A percentile compares a stretch with the other conserved stretches of the same genome.
These are phyloP conservation scores for Ilyonectria destructans DNA, from an alignment of 2,329 filamentous ascomycete species.

Conservation along the genomic window DNA sequence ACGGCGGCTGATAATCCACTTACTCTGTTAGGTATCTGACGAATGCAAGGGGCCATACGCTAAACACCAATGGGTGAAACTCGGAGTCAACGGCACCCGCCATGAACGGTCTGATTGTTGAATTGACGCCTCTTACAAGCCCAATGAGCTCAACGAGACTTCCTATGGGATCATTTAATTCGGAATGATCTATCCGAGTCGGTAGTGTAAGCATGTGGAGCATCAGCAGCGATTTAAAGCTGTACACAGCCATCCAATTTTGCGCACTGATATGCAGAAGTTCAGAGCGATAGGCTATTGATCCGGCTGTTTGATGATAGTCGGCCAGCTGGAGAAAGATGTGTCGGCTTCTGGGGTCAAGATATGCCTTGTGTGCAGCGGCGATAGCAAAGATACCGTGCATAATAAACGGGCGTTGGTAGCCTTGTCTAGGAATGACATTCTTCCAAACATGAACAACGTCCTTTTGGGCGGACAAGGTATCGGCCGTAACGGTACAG, in stretches of 20 bases:
- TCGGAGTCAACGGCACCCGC: constrained; percentile 36
- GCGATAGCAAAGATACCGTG: constrained; percentile 43
- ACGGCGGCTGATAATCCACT: background rate
- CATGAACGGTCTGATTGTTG: constrained; percentile 38
- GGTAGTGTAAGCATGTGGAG: constrained; percentile 46
- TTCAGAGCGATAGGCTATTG: constrained; percentile 46
- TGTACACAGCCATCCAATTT: constrained; percentile 55
- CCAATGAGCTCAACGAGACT: constrained; percentile 40
- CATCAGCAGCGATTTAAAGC: constrained; percentile 60
- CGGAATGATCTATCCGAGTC: constrained; percentile 30
- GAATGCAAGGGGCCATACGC: constrained; percentile 27
- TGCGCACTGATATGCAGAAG: constrained; percentile 37
- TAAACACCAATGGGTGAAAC: constrained; percentile 42
- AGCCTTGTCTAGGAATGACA: constrained; percentile 36
- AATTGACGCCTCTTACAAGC: constrained; percentile 40
- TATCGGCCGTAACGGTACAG: constrained; percentile 37
- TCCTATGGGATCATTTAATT: constrained; percentile 37
- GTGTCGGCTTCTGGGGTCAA: constrained; percentile 30
- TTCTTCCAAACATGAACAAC: constrained; percentile 38
- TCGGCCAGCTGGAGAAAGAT: constrained; percentile 39
- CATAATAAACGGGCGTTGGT: constrained; percentile 38
- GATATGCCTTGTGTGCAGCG: constrained; percentile 44
- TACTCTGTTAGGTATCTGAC: background rate
- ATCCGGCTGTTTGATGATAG: constrained; percentile 46
- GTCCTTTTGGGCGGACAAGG: constrained; percentile 33